phyloP scores from a whole-genome alignment of 1,284 basidiomycete genomes.

The Phenoliferia sp. region DNA sequence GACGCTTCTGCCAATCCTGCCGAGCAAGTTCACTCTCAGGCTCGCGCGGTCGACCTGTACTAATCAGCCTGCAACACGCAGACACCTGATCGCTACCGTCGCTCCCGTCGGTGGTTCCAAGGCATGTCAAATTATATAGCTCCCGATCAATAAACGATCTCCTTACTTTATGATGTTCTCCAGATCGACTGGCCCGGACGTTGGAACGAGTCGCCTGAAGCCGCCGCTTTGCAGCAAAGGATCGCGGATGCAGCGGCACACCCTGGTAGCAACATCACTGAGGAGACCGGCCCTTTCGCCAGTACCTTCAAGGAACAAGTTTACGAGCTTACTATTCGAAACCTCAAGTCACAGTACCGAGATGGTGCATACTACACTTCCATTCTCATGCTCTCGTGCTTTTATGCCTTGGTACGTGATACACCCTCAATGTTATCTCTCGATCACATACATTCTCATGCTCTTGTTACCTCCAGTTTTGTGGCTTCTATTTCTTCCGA shows the following conservation, averaged over 20 bases:
- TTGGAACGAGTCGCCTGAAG: neutral
- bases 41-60: too few species aligned
- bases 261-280: neutral
- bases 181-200: neutral
- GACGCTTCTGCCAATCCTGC: slow-evolving; percentile 27
- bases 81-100: slow-evolving; percentile 12
- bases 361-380: neutral
- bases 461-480: neutral
- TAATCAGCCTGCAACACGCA: too few species aligned
- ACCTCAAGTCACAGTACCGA: neutral
- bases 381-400: neutral
- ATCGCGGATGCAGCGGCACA: neutral
- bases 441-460: neutral
- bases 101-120: neutral
- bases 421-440: neutral
- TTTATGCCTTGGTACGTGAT: neutral
- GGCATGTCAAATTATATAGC: too few species aligned
- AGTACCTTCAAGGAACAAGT: neutral
- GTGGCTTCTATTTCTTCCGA: neutral
- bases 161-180: too few species aligned
- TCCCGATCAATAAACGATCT: too few species aligned
- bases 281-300: neutral
- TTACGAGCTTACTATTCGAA: neutral
- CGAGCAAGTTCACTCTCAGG: too few species aligned
- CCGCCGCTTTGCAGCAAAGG: neutral